Conservation (phyloP, 169 alveolate species). For the Babesia gibsoni region DNA sequence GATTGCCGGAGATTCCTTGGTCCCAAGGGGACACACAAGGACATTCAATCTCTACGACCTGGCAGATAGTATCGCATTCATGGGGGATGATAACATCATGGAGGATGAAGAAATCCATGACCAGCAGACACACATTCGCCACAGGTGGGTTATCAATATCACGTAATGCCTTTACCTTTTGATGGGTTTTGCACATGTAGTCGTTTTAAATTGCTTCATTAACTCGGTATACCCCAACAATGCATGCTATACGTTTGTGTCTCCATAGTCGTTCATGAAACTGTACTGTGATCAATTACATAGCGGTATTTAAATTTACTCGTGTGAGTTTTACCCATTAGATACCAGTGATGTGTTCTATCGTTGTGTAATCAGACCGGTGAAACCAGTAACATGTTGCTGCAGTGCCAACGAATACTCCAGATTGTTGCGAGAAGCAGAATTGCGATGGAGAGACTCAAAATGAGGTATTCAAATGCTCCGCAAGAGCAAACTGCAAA, state of each 20-base stretch:
- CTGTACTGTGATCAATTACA: no score
- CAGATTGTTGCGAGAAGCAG: constrained; percentile 18
- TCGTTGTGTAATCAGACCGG: not conserved
- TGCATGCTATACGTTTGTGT: no score
- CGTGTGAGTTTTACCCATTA: no score
- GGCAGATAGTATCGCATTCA: constrained; percentile 53
- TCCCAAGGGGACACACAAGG: constrained; percentile 13
- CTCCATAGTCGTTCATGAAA: no score
- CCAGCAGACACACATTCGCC: constrained; percentile 10
- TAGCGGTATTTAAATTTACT: no score
- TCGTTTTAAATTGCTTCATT: no score
- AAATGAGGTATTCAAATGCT: constrained; percentile 80
- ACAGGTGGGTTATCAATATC: constrained; percentile 4
- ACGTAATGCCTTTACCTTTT: no score
- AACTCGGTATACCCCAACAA: no score
- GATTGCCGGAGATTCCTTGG: constrained; percentile 36
- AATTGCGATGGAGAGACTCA: constrained; percentile 42
- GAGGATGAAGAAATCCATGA: constrained; percentile 43
- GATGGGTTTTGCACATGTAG: no score
- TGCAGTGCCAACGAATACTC: constrained; percentile 32
- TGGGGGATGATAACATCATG: constrained; percentile 41
- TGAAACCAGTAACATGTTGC: not conserved
- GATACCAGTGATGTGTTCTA: no score
- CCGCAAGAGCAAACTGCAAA: constrained; percentile 82
- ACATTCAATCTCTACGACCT: constrained; percentile 48